Base-by-base conservation (phyloP, 2,329 filamentous ascomycete genomes). In the Verruconis gallopava region DNA sequence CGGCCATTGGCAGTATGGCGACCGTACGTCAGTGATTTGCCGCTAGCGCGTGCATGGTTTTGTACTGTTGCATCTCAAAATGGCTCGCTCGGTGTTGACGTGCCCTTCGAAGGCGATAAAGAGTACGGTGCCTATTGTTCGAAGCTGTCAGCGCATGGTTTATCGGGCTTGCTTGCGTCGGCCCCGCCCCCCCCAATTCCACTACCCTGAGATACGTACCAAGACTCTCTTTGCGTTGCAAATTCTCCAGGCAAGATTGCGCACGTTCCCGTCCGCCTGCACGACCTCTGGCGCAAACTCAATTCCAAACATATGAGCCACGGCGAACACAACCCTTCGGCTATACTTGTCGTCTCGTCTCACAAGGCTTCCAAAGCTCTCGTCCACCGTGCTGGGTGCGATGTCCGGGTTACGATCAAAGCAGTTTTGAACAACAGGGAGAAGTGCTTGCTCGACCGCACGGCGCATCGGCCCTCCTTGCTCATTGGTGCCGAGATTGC, bases 221-320 rank as follows among this genome's bases (percentile, higher is more conserved):
- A 96, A 62, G 49, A 94, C 91, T 63, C 88, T 85, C 68, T 95
- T 95, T 25, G 91, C 91, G 58, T 93, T 93, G 59, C 82, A 91
- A 48, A 98, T 84, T 54, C 91, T 75, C 88, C 89, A 95, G 4
- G 88, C 86, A 48, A 98, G 66, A 56, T 93, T 94, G 55, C 73
- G 77, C 46, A 96, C 83, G 51, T 80, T 93, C 4, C 91, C 85
- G 63, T 98, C 91, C 0, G 88, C 86, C 40, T 83, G 77, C 21
- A 98, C 91, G 1, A 96, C 89, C 35, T 85, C 85, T 0, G 88
- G 81, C 2, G 91, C 85, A 56, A 98, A 88, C 59, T 98, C 91
- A 46, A 98, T 83, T 40, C 88, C 91, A 58, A 98, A 81, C 71
- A 71, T 75, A 44, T 36, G 5, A 48, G 84, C 81, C 20, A 98